Conservation (phyloP, 1,284 basidiomycete species). For the Athelia sp. region DNA sequence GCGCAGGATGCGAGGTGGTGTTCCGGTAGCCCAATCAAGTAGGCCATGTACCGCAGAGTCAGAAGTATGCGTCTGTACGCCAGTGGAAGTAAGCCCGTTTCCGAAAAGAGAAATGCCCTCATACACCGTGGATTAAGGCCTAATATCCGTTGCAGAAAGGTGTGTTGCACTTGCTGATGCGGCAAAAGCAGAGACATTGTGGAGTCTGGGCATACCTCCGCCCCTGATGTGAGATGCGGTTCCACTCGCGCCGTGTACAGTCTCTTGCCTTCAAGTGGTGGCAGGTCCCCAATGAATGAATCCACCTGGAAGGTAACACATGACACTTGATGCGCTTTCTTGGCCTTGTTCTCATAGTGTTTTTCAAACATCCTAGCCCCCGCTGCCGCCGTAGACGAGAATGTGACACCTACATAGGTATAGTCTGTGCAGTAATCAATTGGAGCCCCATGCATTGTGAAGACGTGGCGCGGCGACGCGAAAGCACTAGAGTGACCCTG, state of each 20-base stretch:
- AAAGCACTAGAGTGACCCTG: constrained; percentile 9
- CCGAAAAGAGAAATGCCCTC: constrained; percentile 15
- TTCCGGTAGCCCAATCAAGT: not conserved
- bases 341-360: constrained; percentile 17
- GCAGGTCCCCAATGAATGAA: constrained; percentile 14
- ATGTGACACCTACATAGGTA: constrained; percentile 16
- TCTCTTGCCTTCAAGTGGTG: constrained; percentile 7
- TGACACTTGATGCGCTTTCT: constrained; percentile 12
- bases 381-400: constrained; percentile 7
- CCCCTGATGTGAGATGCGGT: constrained; percentile 22
- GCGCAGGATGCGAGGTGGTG: not conserved
- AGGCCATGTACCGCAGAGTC: not conserved
- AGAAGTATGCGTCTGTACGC: constrained; percentile 9
- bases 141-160: constrained; percentile 15
- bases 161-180: constrained; percentile 14
- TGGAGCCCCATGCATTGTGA: not conserved
- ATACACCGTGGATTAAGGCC: constrained; percentile 12
- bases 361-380: constrained; percentile 9
- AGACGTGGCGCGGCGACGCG: not conserved
- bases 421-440: constrained; percentile 2
- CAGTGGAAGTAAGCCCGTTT: constrained; percentile 18
- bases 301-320: constrained; percentile 12
- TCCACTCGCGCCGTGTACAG: constrained; percentile 25
- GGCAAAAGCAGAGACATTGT: not conserved
- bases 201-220: constrained; percentile 19